Conservation (phyloP, 2,329 filamentous ascomycete species). For the Claviceps quebecensis region DNA sequence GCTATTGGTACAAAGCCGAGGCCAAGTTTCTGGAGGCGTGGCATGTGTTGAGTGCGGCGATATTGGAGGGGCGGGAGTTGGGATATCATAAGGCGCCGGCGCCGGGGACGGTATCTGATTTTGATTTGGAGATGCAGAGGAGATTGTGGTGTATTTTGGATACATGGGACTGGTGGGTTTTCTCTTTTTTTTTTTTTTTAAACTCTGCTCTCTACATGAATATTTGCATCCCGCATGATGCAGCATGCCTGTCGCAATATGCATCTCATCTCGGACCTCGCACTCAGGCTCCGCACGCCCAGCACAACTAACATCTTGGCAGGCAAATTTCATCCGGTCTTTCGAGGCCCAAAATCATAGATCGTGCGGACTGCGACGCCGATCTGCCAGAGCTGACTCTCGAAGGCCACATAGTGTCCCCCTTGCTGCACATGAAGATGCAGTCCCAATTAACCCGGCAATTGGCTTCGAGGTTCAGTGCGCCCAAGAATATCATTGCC, state of each 20-base stretch:
- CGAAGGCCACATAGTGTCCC: constrained; percentile 15
- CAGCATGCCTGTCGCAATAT: no score
- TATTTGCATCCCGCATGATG: no score
- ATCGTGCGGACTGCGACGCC: constrained; percentile 15
- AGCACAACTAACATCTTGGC: not conserved
- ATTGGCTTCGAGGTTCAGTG: constrained; percentile 13
- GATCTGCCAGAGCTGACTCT: constrained; percentile 16
- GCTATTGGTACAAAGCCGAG: constrained; percentile 21
- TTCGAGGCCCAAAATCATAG: constrained; percentile 16
- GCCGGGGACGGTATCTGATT: constrained; percentile 11
- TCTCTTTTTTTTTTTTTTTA: no score
- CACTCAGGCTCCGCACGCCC: no score
- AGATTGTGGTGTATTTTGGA: constrained; percentile 20
- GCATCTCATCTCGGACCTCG: no score
- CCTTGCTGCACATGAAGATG: constrained; percentile 18
- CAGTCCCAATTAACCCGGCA: constrained; percentile 14
- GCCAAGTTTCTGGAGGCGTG: constrained; percentile 18
- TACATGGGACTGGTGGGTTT: constrained; percentile 19
- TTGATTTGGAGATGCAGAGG: constrained; percentile 18
- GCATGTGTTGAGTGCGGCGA: constrained; percentile 18
- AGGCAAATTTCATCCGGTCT: constrained; percentile 22
- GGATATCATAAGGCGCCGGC: constrained; percentile 13
- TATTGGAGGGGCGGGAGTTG: constrained; percentile 17
- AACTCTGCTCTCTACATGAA: no score
- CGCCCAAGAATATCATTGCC: constrained; percentile 14